Evolutionary conservation across 2,329 filamentous ascomycete genomes (phyloP).

Genomic region (Aspergillus tamarii): DNA sequence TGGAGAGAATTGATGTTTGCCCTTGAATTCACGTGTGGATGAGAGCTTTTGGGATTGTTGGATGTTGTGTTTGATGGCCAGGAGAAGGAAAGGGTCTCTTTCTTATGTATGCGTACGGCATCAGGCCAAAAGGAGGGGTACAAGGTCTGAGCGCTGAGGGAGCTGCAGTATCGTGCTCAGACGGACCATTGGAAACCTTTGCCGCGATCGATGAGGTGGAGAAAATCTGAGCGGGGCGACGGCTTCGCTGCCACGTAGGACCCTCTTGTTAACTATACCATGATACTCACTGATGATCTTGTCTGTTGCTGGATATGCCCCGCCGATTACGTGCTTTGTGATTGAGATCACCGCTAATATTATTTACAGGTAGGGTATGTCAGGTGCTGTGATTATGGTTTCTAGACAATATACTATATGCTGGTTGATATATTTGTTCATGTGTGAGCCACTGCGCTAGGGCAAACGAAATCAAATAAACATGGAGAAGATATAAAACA

Average conservation of each 20-base stretch:
- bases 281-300: no score
- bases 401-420: not conserved
- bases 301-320: fast-evolving
- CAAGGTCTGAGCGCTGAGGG: not conserved
- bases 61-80: not conserved
- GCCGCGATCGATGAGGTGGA: no score
- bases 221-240: fast-evolving
- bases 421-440: not conserved
- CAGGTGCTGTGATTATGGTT: no score
- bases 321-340: no score
- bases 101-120: not conserved
- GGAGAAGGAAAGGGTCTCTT: no score
- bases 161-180: no score
- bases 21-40: not conserved
- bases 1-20: not conserved
- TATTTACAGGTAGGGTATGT: no score
- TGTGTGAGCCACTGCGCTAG: not conserved
- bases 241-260: no score
- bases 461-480: no score
- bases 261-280: no score
- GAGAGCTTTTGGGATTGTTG: not conserved
- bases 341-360: no score
- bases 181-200: no score
- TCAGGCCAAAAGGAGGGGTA: not conserved
- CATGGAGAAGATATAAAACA: not conserved